Evolutionary conservation across 164 flowering plant species (phyloP).

Genomic region (Hamamelis virginiana): DNA sequence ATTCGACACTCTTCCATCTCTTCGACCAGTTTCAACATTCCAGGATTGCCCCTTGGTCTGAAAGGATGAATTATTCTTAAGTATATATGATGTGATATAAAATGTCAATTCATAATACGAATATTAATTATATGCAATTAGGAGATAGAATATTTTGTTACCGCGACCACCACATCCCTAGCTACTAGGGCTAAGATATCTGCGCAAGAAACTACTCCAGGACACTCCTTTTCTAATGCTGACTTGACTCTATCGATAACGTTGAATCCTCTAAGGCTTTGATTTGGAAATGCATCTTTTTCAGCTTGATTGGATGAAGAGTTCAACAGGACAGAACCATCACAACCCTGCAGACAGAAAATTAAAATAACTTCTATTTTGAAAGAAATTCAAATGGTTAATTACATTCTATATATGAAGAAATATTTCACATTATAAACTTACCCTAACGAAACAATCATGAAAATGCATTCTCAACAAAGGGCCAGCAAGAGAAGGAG

Average conservation of each 20-base stretch:
- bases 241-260: conserved; percentile 32
- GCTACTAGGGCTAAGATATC: conserved; percentile 40
- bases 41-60: conserved; percentile 16
- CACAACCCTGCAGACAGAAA: conserved; percentile 36
- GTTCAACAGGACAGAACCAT: conserved; percentile 38
- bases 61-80: not conserved
- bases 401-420: not conserved
- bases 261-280: conserved; percentile 30
- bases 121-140: no score
- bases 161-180: conserved; percentile 26
- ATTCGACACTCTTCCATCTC: conserved; percentile 60
- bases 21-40: conserved; percentile 52
- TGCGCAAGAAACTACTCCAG: conserved; percentile 45
- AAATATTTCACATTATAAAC: no score
- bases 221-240: conserved; percentile 35
- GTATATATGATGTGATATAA: not conserved
- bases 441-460: conserved; percentile 61
- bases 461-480: conserved; percentile 63
- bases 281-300: conserved; percentile 33
- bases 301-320: conserved; percentile 24
- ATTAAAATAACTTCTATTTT: not conserved
- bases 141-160: conserved; percentile 1
- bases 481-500: conserved; percentile 40
- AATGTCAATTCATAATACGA: not conserved
- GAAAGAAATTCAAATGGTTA: not conserved